A percentile compares a stretch with the other conserved stretches of the same genome.
phyloP scores from a whole-genome alignment of 2,329 filamentous ascomycete species.

The Cordyceps cicadae region DNA sequence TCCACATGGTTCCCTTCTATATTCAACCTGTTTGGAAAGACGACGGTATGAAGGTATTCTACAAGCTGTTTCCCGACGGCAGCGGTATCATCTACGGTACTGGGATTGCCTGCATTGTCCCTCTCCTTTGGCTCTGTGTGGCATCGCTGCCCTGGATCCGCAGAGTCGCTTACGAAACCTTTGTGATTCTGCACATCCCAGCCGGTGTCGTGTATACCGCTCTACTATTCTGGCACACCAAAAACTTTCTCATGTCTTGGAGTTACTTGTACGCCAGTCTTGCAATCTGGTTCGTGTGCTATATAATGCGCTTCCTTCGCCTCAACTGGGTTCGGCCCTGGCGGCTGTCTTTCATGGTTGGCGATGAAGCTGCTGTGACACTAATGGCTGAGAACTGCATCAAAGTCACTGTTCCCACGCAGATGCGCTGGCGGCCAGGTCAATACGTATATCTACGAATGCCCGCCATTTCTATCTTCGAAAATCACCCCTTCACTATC shows the following conservation, averaged over 20 bases:
- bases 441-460: constrained; percentile 94
- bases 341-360: constrained; percentile 72
- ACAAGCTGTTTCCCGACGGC: constrained; percentile 56
- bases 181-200: constrained; percentile 74
- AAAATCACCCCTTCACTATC: constrained; percentile 95
- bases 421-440: constrained; percentile 85
- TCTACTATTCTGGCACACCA: constrained; percentile 90
- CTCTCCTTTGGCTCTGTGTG: constrained; percentile 73
- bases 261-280: constrained; percentile 76
- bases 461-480: constrained; percentile 81
- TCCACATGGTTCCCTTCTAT: constrained; percentile 86
- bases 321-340: constrained; percentile 84
- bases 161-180: constrained; percentile 73
- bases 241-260: constrained; percentile 88
- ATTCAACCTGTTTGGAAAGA: constrained; percentile 80
- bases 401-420: constrained; percentile 89
- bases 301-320: constrained; percentile 67
- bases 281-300: constrained; percentile 69
- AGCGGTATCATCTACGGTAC: constrained; percentile 74
- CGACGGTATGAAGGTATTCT: constrained; percentile 61
- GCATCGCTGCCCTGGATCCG: constrained; percentile 76
- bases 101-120: constrained; percentile 72
- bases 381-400: constrained; percentile 89
- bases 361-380: constrained; percentile 84
- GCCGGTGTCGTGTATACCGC: constrained; percentile 73